phyloP scores from a whole-genome alignment of 2,329 filamentous ascomycete species.

The Aureobasidium zeae region DNA sequence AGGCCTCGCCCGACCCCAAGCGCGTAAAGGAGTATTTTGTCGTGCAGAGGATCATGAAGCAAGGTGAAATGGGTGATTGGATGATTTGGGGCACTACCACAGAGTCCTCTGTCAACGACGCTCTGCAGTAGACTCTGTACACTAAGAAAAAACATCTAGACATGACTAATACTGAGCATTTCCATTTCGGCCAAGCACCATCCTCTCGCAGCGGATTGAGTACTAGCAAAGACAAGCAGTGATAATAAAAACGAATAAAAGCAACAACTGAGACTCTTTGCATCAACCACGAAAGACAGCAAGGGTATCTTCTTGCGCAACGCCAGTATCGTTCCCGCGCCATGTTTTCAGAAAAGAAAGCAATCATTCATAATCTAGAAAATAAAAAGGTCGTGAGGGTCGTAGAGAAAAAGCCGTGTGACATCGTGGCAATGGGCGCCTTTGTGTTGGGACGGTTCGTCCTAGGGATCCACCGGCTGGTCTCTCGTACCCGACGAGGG shows the following conservation, averaged over 20 bases:
- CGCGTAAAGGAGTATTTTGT: constrained; percentile 43
- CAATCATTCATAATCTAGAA: too few species aligned
- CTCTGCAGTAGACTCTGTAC: background rate
- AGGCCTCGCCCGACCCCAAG: constrained; percentile 28
- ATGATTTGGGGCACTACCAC: constrained; percentile 42
- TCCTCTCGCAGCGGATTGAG: constrained; percentile 2
- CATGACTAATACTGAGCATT: constrained; percentile 7
- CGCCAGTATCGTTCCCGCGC: constrained; percentile 1
- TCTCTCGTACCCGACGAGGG: constrained; percentile 18
- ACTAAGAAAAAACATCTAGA: background rate
- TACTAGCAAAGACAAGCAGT: constrained; percentile 7
- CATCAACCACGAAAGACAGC: constrained; percentile 14
- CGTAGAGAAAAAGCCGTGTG: constrained; percentile 17
- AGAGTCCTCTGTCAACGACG: constrained; percentile 32
- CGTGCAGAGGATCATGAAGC: constrained; percentile 38
- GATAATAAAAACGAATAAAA: too few species aligned
- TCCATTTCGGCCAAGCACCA: constrained; percentile 6
- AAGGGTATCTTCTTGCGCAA: constrained; percentile 7
- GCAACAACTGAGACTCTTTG: background rate
- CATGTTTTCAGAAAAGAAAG: constrained; percentile 3
- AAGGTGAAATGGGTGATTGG: constrained; percentile 37
- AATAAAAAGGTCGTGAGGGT: constrained; percentile 13
- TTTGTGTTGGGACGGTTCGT: constrained; percentile 13
- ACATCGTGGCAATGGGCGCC: constrained; percentile 14
- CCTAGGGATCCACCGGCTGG: constrained; percentile 16